A percentile compares a stretch with the other conserved stretches of the same genome.
phyloP scores from a whole-genome alignment of 2,329 filamentous ascomycete genomes.

The Xylaria sp. region DNA sequence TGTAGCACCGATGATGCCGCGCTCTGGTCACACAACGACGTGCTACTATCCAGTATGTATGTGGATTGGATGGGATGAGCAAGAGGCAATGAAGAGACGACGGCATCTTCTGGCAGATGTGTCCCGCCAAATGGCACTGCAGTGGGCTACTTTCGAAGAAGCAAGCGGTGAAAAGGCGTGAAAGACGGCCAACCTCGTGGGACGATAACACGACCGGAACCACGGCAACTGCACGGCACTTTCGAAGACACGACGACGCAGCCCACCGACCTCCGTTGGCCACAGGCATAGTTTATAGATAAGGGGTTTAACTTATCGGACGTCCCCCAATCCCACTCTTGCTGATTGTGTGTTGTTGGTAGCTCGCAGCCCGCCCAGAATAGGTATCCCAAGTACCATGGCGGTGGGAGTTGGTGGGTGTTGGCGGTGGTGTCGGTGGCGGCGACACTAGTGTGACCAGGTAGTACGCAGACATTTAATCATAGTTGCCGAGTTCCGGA shows the following conservation, averaged over 20 bases:
- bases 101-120: neutral
- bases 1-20: neutral
- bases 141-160: neutral
- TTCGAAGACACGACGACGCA: neutral
- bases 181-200: neutral
- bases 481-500: constrained; percentile 15
- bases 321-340: too few species aligned
- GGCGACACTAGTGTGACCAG: too few species aligned
- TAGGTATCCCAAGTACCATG: too few species aligned
- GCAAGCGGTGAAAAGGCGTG: constrained; percentile 11
- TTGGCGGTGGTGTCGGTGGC: neutral
- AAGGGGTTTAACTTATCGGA: too few species aligned
- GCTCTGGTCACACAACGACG: neutral
- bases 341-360: too few species aligned
- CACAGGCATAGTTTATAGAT: too few species aligned
- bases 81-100: neutral
- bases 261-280: neutral
- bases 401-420: neutral
- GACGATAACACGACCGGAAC: too few species aligned
- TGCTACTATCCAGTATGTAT: too few species aligned
- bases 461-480: constrained; percentile 6
- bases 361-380: neutral
- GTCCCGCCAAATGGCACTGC: neutral
- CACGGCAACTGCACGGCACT: constrained; percentile 8
- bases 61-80: too few species aligned